Base-by-base conservation (phyloP, 305 asterid species). In the Petunia hybrid region DNA sequence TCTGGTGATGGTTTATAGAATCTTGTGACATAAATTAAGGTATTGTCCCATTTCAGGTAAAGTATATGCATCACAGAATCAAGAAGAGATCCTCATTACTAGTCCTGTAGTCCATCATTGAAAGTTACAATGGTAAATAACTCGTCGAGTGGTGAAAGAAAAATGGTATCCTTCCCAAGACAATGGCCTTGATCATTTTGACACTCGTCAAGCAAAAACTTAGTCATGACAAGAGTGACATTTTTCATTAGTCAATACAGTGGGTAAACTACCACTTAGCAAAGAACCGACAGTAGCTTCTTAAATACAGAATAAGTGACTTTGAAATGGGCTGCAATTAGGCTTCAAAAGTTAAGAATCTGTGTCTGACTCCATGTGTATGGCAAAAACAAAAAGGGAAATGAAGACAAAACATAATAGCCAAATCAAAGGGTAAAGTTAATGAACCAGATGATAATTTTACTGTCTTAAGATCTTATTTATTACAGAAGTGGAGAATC, bases 31-130 rank as follows among this genome's bases (percentile, higher is more conserved):
- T 40, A 71, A 2, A 6, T 51, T 22, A 61, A 75, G 38, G 65
- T 71, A 59, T 59, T 78, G 12, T 35, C 78, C 80, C 69, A 64
- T 79, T 77, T 64, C 39, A 68, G 51, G 66, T 45, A 12, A 55
- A 40, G 77, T 16, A 53, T 38, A 43, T 38, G 38, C 65, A 74
- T 74, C 38, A 14, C 38, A 38, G 51, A 74, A 48, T 13, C 65
- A 36, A 74, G 35, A 51, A 13, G 79, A 74, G 64, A 14, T 53
- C n/a, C 65, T 74, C n/a, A n/a, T 74, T 38, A 74, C 51, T 2
- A 74, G 51, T 55, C 63, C 7, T 13, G 46, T 53, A 53, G n/a
- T 36, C 64, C 78, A 51, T 53, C 63, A 73, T 13, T 13, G 62
- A 53, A 51, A 51, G 36, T 55, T 51, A 74, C 38, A 45, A 60